These are phyloP conservation scores for Picocystis salinarum DNA, from an alignment of 139 green algal genomes.

Conservation along the genomic window DNA sequence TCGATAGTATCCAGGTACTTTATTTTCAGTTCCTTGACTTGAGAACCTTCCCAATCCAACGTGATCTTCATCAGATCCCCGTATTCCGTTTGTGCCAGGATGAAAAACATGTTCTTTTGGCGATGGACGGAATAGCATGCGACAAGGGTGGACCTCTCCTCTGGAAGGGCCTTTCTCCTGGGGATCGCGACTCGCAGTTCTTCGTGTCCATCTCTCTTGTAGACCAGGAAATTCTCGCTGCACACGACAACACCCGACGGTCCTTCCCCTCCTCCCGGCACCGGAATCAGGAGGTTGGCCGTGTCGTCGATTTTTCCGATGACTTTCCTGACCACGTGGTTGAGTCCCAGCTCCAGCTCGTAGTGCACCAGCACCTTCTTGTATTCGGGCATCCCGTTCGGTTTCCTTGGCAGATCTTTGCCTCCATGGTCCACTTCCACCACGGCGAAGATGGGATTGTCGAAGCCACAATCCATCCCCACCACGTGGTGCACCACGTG, in stretches of 20 bases:
- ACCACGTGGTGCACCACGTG: conserved; percentile 61
- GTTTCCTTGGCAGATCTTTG: conserved; percentile 43
- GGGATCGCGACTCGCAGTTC: conserved; percentile 81
- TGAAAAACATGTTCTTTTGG: conserved; percentile 82
- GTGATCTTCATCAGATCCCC: conserved; percentile 94
- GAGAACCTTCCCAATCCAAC: conserved; percentile 46
- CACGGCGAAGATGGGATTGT: conserved; percentile 96
- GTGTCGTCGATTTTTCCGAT: conserved; percentile 82
- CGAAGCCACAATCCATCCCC: conserved; percentile 87
- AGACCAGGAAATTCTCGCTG: conserved; percentile 94
- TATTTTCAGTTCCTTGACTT: conserved; percentile 69
- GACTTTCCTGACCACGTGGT: conserved; percentile 86
- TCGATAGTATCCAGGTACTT: conserved; percentile 98
- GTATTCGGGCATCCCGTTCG: too few species aligned
- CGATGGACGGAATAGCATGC: conserved; percentile 55
- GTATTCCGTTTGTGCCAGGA: conserved; percentile 89
- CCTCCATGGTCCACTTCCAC: conserved; percentile 95
- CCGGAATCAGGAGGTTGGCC: conserved; percentile 83
- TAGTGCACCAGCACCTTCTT: too few species aligned
- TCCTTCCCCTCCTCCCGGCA: conserved; percentile 73
- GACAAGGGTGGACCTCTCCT: conserved; percentile 75
- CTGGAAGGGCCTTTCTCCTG: conserved; percentile 50
- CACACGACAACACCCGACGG: conserved; percentile 84
- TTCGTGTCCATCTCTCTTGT: conserved; percentile 50
- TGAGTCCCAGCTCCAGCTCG: conserved; percentile 95